Evolutionary conservation across 208 protist genomes (phyloP).

Genomic region (Leishmania gerbilli): DNA sequence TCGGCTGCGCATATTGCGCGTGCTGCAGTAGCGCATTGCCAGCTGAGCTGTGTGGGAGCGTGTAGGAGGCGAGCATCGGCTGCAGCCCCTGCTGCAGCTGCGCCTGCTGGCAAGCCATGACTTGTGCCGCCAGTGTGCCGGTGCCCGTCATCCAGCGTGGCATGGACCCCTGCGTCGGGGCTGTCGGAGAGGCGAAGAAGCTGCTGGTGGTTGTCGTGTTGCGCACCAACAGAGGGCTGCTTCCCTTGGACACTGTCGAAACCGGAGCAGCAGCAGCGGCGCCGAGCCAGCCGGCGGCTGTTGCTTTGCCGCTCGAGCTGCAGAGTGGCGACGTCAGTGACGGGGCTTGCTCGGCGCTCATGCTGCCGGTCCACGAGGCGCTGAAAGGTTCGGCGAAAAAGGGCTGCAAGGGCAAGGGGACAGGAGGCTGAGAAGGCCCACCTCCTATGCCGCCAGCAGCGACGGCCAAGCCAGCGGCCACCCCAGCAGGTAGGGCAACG

Average conservation of each 20-base stretch:
- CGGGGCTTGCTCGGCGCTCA: conserved; percentile 9
- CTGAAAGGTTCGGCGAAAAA: neutral
- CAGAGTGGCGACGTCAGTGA: conserved; percentile 8
- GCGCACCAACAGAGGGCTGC: conserved; percentile 32
- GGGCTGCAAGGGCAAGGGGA: neutral
- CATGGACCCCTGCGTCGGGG: conserved; percentile 19
- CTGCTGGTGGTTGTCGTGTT: conserved; percentile 19
- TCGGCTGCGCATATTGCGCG: neutral
- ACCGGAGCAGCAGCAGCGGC: neutral
- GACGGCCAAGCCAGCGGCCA: neutral
- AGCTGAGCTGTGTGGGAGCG: neutral
- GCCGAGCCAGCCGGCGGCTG: neutral
- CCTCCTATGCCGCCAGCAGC: neutral
- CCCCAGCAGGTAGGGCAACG: neutral
- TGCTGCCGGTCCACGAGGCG: conserved; percentile 14
- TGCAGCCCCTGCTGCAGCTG: neutral
- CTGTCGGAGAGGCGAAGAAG: conserved; percentile 21
- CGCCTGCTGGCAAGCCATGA: neutral
- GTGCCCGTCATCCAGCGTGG: conserved; percentile 1
- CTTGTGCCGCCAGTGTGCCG: neutral
- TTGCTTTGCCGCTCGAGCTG: neutral
- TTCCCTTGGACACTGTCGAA: neutral
- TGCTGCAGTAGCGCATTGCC: neutral
- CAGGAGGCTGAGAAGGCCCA: neutral
- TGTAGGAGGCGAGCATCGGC: conserved; percentile 9